phyloP scores from a whole-genome alignment of 1,139 yeast genomes.

The Diutina sp. region DNA sequence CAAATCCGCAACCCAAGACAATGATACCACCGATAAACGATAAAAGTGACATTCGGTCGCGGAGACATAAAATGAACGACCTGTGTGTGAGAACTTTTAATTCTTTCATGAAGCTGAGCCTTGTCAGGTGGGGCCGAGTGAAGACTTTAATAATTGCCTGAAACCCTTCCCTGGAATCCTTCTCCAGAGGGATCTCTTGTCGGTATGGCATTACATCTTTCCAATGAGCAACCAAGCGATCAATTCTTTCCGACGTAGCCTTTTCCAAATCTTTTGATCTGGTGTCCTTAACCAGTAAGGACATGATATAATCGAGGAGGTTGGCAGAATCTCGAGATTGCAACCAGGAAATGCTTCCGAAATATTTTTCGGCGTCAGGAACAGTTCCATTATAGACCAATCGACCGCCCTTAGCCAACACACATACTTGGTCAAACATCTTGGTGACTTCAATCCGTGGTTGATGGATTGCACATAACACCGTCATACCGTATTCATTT shows the following conservation, averaged over 20 bases:
- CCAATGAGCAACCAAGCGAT: conserved; percentile 40
- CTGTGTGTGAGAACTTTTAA: conserved; percentile 42
- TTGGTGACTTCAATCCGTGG: conserved; percentile 65
- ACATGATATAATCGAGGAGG: conserved; percentile 31
- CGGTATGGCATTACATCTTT: conserved; percentile 3
- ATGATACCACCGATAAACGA: conserved; percentile 45
- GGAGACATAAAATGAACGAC: conserved; percentile 36
- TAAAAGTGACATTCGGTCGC: conserved; percentile 47
- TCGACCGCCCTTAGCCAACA: conserved; percentile 60
- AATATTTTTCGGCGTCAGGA: conserved; percentile 34
- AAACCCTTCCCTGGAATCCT: neutral
- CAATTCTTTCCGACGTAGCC: conserved; percentile 30
- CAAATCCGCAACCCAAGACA: conserved; percentile 47
- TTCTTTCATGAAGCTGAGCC: conserved; percentile 19
- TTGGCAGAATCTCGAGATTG: neutral
- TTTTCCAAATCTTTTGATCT: conserved; percentile 29
- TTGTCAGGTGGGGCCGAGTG: neutral
- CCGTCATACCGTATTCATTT: conserved; percentile 48
- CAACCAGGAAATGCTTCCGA: conserved; percentile 12
- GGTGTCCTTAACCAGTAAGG: conserved; percentile 58
- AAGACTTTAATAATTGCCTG: neutral
- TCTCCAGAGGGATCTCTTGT: neutral
- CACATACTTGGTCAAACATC: conserved; percentile 56
- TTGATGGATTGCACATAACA: conserved; percentile 70
- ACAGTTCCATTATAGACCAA: conserved; percentile 48